A percentile compares a stretch with the other conserved stretches of the same genome.
Evolutionary conservation across 2,329 filamentous ascomycete species (phyloP).

Genomic region (Cyclaneusma minus): DNA sequence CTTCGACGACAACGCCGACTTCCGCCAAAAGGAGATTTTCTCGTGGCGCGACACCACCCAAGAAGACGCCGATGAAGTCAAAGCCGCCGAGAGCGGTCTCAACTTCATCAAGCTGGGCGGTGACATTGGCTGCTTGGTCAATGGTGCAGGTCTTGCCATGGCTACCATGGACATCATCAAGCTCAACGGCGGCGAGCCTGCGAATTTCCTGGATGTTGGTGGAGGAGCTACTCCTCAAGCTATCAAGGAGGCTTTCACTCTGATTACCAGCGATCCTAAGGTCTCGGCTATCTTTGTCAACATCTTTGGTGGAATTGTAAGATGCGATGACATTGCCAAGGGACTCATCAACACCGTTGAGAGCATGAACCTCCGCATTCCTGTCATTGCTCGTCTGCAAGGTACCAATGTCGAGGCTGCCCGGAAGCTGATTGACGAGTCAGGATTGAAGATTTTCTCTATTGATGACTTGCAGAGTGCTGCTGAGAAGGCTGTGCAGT

Average conservation of each 20-base stretch:
- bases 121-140: conserved; percentile 97
- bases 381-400: conserved; percentile 92
- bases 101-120: conserved; percentile 99
- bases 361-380: conserved; percentile 88
- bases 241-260: conserved; percentile 94
- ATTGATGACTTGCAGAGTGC: conserved; percentile 96
- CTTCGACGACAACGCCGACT: conserved; percentile 98
- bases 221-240: conserved; percentile 93
- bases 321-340: conserved; percentile 93
- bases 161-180: conserved; percentile 99
- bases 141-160: conserved; percentile 98
- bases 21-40: conserved; percentile 95
- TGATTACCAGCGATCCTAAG: conserved; percentile 97
- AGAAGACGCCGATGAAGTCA: conserved; percentile 95
- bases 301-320: conserved; percentile 98
- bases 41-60: conserved; percentile 85
- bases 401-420: conserved; percentile 97
- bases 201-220: conserved; percentile 98
- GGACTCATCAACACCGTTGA: conserved; percentile 91
- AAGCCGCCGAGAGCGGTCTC: conserved; percentile 81
- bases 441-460: conserved; percentile 97
- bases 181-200: conserved; percentile 87
- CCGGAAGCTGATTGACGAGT: conserved; percentile 87
- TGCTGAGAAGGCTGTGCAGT: conserved; percentile 95
- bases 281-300: conserved; percentile 99